Conservation (phyloP, 331 rosid species). For the Cydonia oblonga region DNA sequence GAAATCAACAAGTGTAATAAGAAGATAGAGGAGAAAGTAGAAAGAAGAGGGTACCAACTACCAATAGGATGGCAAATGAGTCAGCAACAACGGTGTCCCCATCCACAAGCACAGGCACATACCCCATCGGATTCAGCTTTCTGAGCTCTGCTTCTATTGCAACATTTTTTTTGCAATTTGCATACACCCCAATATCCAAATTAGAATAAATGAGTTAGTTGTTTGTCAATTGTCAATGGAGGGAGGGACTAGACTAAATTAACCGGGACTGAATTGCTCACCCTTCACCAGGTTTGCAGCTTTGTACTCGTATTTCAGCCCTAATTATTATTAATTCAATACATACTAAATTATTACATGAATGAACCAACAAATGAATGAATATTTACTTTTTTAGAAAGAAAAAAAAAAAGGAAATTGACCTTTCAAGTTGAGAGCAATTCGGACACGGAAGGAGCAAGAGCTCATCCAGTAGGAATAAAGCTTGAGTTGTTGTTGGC, state of each 20-base stretch:
- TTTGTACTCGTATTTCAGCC: conserved; percentile 45
- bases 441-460: conserved; percentile 57
- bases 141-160: conserved; percentile 32
- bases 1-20: neutral
- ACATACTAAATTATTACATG: neutral
- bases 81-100: conserved; percentile 40
- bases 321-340: conserved; percentile 20
- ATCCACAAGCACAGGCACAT: conserved; percentile 62
- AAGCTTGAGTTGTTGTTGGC: conserved; percentile 26
- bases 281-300: conserved; percentile 32
- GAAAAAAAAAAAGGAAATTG: neutral
- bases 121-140: conserved; percentile 61
- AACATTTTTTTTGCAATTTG: too few relatives aligned
- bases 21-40: neutral
- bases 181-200: neutral
- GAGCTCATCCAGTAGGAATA: conserved; percentile 66
- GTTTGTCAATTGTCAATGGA: neutral
- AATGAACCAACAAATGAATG: neutral
- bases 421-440: conserved; percentile 82
- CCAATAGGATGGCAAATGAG: conserved; percentile 70
- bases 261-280: conserved; percentile 59
- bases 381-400: neutral
- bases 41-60: neutral
- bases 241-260: neutral
- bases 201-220: neutral